These are phyloP conservation scores for Aspergillus indologenus DNA, from an alignment of 495 filamentous ascomycete genomes.

Conservation along the genomic window DNA sequence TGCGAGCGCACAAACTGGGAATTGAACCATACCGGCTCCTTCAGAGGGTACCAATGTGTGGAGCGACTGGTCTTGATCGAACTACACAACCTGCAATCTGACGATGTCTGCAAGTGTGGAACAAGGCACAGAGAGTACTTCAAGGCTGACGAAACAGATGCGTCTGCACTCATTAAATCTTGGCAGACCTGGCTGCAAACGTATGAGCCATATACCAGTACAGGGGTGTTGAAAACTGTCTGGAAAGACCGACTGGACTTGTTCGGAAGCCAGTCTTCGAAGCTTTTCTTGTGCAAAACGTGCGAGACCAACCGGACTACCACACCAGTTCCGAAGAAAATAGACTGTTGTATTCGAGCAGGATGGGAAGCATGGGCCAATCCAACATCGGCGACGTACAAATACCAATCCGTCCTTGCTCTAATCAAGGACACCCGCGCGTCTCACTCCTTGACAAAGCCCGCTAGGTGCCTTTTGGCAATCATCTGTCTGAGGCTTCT, in stretches of 20 bases:
- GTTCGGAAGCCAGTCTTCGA: not conserved
- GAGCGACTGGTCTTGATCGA: constrained; percentile 15
- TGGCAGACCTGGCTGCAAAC: constrained; percentile 16
- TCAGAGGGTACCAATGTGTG: constrained; percentile 12
- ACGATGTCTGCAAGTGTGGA: constrained; percentile 11
- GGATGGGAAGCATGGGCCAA: constrained; percentile 15
- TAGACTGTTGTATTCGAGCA: constrained; percentile 12
- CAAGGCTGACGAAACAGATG: constrained; percentile 6
- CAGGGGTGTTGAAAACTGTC: constrained; percentile 11
- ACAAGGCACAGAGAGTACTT: constrained; percentile 16
- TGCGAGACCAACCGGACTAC: not conserved
- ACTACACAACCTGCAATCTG: constrained; percentile 12
- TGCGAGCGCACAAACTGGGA: not conserved
- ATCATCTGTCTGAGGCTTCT: too few relatives aligned
- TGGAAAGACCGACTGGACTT: not conserved
- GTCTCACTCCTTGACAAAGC: too few relatives aligned
- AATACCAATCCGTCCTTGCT: too few relatives aligned
- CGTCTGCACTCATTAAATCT: constrained; percentile 9
- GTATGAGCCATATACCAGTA: constrained; percentile 9
- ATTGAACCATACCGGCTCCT: constrained; percentile 1
- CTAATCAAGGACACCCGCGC: too few relatives aligned
- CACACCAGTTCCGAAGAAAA: not conserved
- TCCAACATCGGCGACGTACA: not conserved
- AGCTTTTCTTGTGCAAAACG: constrained; percentile 1
- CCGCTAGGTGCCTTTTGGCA: too few relatives aligned